Percentiles rank a stretch among this genome's conserved stretches.
phyloP scores from a whole-genome alignment of 768 basidiomycete species.

The Rhodotorula taiwanensis region DNA sequence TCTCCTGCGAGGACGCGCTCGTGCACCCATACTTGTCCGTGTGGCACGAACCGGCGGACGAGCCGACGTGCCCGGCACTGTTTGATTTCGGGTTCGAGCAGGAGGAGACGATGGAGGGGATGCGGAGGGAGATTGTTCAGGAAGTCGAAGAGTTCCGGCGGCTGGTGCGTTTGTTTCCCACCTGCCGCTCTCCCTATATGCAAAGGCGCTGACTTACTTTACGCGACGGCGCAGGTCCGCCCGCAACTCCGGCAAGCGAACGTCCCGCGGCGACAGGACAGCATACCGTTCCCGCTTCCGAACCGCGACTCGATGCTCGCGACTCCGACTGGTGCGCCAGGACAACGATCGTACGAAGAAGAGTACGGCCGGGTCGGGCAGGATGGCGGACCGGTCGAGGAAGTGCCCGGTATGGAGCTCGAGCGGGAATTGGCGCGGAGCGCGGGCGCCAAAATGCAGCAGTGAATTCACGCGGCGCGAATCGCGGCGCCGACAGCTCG shows the following conservation, averaged over 20 bases:
- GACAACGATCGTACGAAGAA: constrained; percentile 56
- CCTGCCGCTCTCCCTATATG: background rate
- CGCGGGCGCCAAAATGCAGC: too few relatives aligned
- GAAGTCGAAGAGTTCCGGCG: constrained; percentile 85
- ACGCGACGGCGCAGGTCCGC: constrained; percentile 12
- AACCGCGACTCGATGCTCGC: constrained; percentile 71
- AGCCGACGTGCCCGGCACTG: constrained; percentile 47
- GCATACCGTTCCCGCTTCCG: constrained; percentile 59
- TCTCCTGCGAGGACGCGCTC: constrained; percentile 90
- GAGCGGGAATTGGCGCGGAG: constrained; percentile 65
- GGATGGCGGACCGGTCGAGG: constrained; percentile 52
- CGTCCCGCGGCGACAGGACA: background rate
- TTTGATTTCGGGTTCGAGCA: constrained; percentile 96
- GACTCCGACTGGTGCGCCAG: constrained; percentile 73
- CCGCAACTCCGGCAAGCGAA: background rate
- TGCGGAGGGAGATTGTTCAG: constrained; percentile 89
- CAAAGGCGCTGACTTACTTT: too few relatives aligned
- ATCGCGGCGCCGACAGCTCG: too few relatives aligned
- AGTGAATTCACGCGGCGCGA: too few relatives aligned
- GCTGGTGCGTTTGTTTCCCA: constrained; percentile 58
- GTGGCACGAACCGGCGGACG: constrained; percentile 77
- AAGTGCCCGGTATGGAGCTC: constrained; percentile 76
- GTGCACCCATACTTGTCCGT: constrained; percentile 83
- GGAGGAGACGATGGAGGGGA: constrained; percentile 92
- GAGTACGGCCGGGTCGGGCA: constrained; percentile 40